phyloP scores from a whole-genome alignment of 139 green algal species.

The Micractinium conductrix region DNA sequence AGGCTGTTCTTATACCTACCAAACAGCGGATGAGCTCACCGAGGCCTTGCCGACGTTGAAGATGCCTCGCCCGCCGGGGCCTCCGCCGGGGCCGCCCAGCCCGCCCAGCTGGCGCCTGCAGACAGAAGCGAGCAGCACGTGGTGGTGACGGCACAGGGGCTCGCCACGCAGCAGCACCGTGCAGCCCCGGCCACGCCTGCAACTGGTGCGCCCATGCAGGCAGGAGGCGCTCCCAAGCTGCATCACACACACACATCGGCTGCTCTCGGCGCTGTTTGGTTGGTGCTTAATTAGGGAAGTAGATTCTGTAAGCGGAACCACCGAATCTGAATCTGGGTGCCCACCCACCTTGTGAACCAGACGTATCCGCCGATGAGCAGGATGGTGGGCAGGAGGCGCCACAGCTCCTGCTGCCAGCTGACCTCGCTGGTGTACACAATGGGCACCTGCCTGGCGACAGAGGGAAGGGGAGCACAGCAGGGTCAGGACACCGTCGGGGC shows the following conservation, averaged over 20 bases:
- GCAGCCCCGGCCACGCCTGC: too few relatives aligned
- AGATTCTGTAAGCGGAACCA: too few relatives aligned
- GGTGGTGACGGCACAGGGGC: too few relatives aligned
- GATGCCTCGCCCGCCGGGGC: constrained; percentile 72
- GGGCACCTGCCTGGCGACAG: constrained; percentile 56
- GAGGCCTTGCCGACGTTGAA: constrained; percentile 93
- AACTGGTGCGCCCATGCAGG: too few relatives aligned
- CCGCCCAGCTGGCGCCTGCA: constrained; percentile 72
- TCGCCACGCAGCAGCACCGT: too few relatives aligned
- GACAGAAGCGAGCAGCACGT: too few relatives aligned
- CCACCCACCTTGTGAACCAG: constrained; percentile 90
- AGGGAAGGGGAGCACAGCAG: neutral
- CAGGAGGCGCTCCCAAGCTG: too few relatives aligned
- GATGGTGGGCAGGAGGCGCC: constrained; percentile 89
- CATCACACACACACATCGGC: too few relatives aligned
- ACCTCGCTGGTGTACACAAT: constrained; percentile 83
- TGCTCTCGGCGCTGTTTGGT: too few relatives aligned
- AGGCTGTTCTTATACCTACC: too few relatives aligned
- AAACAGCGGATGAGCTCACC: constrained; percentile 21
- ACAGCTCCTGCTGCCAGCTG: constrained; percentile 73
- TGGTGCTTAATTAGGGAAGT: too few relatives aligned
- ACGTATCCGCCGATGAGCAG: constrained; percentile 92
- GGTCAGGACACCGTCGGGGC: neutral
- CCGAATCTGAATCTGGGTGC: too few relatives aligned
- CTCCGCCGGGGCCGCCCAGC: constrained; percentile 55